Evolutionary conservation across 2,329 filamentous ascomycete genomes (phyloP), one percentile per base, ranked within the genome.

Genomic region (Septoria petroselini): DNA sequence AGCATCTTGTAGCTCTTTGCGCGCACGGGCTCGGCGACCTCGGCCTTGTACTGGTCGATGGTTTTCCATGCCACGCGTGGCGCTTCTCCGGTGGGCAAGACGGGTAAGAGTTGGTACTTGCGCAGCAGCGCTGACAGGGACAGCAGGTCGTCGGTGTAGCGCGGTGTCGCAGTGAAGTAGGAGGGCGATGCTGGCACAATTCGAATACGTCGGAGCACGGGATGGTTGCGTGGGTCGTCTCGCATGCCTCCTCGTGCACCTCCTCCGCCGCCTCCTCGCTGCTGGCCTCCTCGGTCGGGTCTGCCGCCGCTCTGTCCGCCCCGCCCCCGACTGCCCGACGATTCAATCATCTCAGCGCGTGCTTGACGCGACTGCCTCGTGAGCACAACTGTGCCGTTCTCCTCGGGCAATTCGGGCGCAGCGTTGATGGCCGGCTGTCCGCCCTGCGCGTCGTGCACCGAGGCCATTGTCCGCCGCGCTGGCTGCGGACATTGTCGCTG

Each of bases 121-220:
- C 82, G 81, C 49, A 86, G 72, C 18, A 97, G 78, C 8, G 79
- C 76, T 61, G 88, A 81, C 40, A 98, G 77, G 38, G 76, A 73
- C 58, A 97, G 79, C 61, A 86, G 81, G 63, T 87, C 81, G 71
- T 98, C 93, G 71, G 85, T 93, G 76, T 95, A 96, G 47, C 79
- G 77, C 1, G 91, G 86, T 54, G 85, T 85, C 44, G 85, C 85
- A 44, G 89, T 91, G 75, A 97, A 98, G 73, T 98, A 98, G n/a
- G 91, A 93, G 2, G 88, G 84, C 29, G 91, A 95, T 19, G 79
- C 78, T 15, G 93, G 93, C 29, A 96, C 75, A 17, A 94, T 76
- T 58, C 93, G 88, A 45, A 87, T 61, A 18, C 60, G 66, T 39
- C 59, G 53, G 34, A 74, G 61, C 2, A 66, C 37, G 19, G 50